These are phyloP conservation scores for Leishmania mexicana DNA, from an alignment of 208 protist species.

Conservation along the genomic window DNA sequence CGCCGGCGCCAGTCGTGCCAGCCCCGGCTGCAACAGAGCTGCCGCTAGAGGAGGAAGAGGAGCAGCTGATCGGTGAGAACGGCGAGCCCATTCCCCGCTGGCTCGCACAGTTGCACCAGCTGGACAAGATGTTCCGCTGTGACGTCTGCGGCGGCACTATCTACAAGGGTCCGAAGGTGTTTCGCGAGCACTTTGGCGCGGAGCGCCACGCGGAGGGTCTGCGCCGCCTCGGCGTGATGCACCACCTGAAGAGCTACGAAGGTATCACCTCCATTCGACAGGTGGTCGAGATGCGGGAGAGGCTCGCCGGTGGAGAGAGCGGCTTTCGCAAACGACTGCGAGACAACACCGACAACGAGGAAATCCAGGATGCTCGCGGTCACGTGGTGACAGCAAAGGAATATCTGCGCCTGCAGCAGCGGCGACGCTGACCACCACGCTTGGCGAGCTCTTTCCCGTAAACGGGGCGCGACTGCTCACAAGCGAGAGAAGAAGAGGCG, in stretches of 20 bases:
- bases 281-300: conserved; percentile 80
- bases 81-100: conserved; percentile 81
- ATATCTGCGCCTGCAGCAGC: conserved; percentile 63
- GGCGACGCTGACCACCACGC: not conserved
- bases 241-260: conserved; percentile 73
- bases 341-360: conserved; percentile 77
- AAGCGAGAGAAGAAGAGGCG: not conserved
- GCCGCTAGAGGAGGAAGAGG: conserved; percentile 28
- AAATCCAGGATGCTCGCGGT: conserved; percentile 82
- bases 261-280: conserved; percentile 76
- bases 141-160: conserved; percentile 89
- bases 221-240: conserved; percentile 69
- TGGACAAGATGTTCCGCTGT: conserved; percentile 81
- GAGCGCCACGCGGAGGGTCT: conserved; percentile 86
- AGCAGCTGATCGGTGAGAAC: conserved; percentile 75
- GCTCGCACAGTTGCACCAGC: conserved; percentile 81
- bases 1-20: not conserved
- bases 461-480: not conserved
- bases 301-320: conserved; percentile 28
- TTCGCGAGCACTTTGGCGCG: conserved; percentile 83
- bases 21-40: not conserved
- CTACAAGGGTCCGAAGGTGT: conserved; percentile 86
- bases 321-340: conserved; percentile 64
- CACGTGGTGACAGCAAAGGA: conserved; percentile 76
- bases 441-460: not conserved